Percentiles rank a stretch among this genome's conserved stretches.
Conservation (phyloP, 2,329 filamentous ascomycete species). For the Ascochyta viciae-villosae region DNA sequence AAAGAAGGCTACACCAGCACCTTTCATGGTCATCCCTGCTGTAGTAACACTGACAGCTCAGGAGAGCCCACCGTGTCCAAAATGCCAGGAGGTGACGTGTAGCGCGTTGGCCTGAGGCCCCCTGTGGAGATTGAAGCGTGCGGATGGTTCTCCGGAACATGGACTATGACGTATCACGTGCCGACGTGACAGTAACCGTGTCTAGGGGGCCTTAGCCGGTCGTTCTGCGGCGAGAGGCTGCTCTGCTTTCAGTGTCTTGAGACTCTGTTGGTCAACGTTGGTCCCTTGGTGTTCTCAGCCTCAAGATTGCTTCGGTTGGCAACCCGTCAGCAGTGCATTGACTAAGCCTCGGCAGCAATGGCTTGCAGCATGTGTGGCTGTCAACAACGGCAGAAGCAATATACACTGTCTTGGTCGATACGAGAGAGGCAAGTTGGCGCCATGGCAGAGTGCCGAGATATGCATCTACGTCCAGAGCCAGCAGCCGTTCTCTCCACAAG, state of each 20-base stretch:
- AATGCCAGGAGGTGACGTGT: background rate
- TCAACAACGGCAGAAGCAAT: conserved; percentile 7
- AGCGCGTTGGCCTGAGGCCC: background rate
- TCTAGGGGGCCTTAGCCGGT: conserved; percentile 1
- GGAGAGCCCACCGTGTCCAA: background rate
- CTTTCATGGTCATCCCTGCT: conserved; percentile 1
- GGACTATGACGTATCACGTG: conserved; percentile 13
- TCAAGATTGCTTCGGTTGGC: background rate
- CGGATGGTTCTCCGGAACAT: background rate
- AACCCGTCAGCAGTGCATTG: background rate
- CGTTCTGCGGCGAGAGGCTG: conserved; percentile 7
- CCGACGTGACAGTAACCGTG: conserved; percentile 3
- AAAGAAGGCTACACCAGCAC: background rate
- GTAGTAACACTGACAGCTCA: background rate
- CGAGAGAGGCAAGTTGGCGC: background rate
- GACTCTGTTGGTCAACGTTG: background rate
- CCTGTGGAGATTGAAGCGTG: background rate
- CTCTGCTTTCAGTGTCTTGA: conserved; percentile 10
- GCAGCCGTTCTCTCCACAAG: background rate
- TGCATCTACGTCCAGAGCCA: background rate
- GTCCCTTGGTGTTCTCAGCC: background rate
- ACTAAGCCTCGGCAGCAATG: conserved; percentile 5
- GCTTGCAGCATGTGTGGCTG: conserved; percentile 1
- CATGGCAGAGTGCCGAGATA: background rate
- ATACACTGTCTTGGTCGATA: background rate